Evolutionary conservation across 768 basidiomycete genomes (phyloP).

Genomic region (Coprinopsis sp.): DNA sequence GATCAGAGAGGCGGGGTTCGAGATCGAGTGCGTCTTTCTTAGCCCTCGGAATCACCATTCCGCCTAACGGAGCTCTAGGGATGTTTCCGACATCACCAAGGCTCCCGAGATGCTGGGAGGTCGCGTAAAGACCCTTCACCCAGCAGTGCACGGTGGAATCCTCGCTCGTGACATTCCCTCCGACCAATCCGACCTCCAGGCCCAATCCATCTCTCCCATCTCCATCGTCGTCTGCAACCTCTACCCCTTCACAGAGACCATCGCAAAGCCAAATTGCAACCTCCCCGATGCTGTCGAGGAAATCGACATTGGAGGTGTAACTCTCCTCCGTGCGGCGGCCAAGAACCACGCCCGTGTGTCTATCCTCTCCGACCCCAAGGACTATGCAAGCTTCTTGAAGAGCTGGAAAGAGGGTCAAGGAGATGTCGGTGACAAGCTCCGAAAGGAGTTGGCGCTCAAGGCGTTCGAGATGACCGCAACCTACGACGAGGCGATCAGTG

Average conservation of each 20-base stretch:
- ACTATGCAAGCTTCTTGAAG: conserved; percentile 78
- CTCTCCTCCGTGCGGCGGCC: conserved; percentile 93
- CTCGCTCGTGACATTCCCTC: conserved; percentile 89
- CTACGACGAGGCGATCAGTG: conserved; percentile 94
- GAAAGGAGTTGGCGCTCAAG: conserved; percentile 85
- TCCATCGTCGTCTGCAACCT: conserved; percentile 98
- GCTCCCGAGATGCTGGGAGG: conserved; percentile 99
- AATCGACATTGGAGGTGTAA: conserved; percentile 98
- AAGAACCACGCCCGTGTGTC: conserved; percentile 96
- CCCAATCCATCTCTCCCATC: conserved; percentile 87
- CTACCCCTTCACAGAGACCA: conserved; percentile 93
- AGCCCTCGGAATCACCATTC: not conserved
- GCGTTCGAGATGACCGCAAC: conserved; percentile 95
- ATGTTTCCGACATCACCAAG: conserved; percentile 96
- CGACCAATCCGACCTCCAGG: conserved; percentile 79
- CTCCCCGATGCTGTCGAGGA: conserved; percentile 94
- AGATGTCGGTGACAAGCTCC: conserved; percentile 63
- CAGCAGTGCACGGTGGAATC: conserved; percentile 97
- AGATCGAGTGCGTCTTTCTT: conserved; percentile 68
- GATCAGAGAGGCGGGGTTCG: conserved; percentile 89
- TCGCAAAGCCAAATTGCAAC: conserved; percentile 83
- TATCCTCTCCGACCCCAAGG: conserved; percentile 82
- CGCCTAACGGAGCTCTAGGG: conserved; percentile 42
- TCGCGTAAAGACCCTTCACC: conserved; percentile 96
- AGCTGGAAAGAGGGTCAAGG: conserved; percentile 75